These are phyloP conservation scores for Pythium graminicola DNA, from an alignment of 352 stramenopile genomes.

Conservation along the genomic window DNA sequence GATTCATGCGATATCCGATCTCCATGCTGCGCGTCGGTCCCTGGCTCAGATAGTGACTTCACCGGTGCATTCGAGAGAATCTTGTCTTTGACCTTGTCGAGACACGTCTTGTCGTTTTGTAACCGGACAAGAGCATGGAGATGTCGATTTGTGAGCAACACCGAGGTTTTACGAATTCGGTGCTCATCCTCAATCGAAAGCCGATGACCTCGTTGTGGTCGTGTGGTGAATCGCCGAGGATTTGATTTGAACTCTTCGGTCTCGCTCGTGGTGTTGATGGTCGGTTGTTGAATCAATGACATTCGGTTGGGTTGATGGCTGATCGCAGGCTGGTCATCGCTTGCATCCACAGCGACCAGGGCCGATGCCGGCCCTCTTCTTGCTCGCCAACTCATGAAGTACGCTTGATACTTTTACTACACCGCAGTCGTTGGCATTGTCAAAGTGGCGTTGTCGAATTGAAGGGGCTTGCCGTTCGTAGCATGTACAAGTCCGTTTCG, in stretches of 20 bases:
- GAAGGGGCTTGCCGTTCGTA: too few species aligned
- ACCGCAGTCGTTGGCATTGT: too few species aligned
- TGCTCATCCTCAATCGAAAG: constrained; percentile 39
- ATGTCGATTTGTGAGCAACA: constrained; percentile 39
- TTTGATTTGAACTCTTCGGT: too few species aligned
- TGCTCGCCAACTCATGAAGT: background rate
- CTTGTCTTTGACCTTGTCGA: constrained; percentile 39
- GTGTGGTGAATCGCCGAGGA: background rate
- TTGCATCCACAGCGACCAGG: constrained; percentile 6
- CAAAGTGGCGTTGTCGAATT: too few species aligned
- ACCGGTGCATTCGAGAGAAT: too few species aligned
- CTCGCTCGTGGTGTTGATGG: background rate
- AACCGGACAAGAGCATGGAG: constrained; percentile 34
- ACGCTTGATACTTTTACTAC: too few species aligned
- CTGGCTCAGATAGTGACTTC: too few species aligned
- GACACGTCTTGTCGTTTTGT: constrained; percentile 32
- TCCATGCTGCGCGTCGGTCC: too few species aligned
- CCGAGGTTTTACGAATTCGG: constrained; percentile 42
- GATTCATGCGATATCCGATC: too few species aligned
- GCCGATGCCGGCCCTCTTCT: background rate
- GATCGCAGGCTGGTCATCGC: background rate
- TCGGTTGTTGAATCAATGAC: too few species aligned
- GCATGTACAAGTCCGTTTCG: constrained; percentile 6
- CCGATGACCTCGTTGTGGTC: background rate
- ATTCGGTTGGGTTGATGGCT: too few species aligned